Percentiles rank a stretch among this genome's conserved stretches.
phyloP scores from a whole-genome alignment of 208 protist species.

The Leishmania martiniquensis region DNA sequence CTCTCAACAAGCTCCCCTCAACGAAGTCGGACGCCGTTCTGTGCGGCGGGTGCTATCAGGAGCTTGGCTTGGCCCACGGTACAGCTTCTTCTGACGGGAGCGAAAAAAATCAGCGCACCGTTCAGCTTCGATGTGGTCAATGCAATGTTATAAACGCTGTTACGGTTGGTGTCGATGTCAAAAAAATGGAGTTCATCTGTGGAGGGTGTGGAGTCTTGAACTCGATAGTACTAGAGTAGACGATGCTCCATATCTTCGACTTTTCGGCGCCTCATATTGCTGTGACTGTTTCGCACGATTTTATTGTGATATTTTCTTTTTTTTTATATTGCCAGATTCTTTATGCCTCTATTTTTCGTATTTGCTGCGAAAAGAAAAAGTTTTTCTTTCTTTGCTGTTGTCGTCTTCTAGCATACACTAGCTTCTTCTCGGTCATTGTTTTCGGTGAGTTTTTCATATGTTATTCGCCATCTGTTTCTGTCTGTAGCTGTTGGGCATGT shows the following conservation, averaged over 20 bases:
- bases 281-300: neutral
- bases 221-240: slow-evolving; percentile 49
- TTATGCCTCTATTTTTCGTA: neutral
- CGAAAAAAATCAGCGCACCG: slow-evolving; percentile 37
- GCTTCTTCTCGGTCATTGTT: neutral
- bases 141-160: slow-evolving; percentile 60
- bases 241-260: neutral
- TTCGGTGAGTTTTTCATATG: neutral
- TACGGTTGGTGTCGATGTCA: slow-evolving; percentile 37
- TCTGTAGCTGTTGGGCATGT: neutral
- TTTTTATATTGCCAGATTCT: neutral
- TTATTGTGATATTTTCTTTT: neutral
- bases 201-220: slow-evolving; percentile 74
- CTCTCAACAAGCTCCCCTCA: slow-evolving; percentile 55
- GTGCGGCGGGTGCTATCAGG: slow-evolving; percentile 68
- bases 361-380: neutral
- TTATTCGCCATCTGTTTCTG: neutral
- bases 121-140: slow-evolving; percentile 74
- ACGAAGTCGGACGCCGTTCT: slow-evolving; percentile 62
- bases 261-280: neutral
- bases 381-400: no score
- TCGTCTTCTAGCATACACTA: no score
- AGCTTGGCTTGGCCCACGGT: slow-evolving; percentile 29
- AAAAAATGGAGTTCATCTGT: slow-evolving; percentile 72
- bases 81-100: slow-evolving; percentile 1